These are phyloP conservation scores for Lasiosphaeria miniovina DNA, from an alignment of 495 filamentous ascomycete genomes.

Conservation along the genomic window DNA sequence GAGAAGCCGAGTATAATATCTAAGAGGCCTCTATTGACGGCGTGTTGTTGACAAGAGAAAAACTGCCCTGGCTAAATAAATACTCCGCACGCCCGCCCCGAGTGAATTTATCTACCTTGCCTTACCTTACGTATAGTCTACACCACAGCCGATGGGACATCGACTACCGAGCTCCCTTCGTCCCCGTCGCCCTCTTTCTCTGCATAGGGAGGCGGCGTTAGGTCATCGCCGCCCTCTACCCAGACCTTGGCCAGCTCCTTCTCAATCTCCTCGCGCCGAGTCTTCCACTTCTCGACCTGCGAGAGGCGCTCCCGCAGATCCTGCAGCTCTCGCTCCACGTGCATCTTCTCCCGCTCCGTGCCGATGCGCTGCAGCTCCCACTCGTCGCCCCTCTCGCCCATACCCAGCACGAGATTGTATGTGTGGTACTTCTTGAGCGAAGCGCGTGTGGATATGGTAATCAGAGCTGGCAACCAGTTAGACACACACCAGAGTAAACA, in stretches of 20 bases:
- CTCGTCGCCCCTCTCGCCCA: slow-evolving; percentile 60
- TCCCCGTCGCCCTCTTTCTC: slow-evolving; percentile 18
- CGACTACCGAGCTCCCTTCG: slow-evolving; percentile 1
- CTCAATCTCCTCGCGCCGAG: slow-evolving; percentile 70
- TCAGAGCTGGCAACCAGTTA: slow-evolving; percentile 55
- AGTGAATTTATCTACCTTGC: neutral
- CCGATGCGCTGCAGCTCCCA: slow-evolving; percentile 94
- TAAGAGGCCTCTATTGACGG: too few species aligned
- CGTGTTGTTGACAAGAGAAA: too few species aligned
- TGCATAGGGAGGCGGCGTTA: slow-evolving; percentile 43
- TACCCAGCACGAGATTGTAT: slow-evolving; percentile 78
- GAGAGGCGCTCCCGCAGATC: slow-evolving; percentile 75
- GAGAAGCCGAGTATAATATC: too few species aligned
- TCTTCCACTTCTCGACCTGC: slow-evolving; percentile 81
- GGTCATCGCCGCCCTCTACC: slow-evolving; percentile 45
- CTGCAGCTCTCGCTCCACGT: slow-evolving; percentile 82
- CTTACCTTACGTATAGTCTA: neutral
- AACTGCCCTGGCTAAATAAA: too few species aligned
- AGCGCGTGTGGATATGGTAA: slow-evolving; percentile 90
- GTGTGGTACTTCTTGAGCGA: slow-evolving; percentile 93
- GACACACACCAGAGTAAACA: neutral
- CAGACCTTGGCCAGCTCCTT: slow-evolving; percentile 53
- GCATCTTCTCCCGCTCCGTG: slow-evolving; percentile 84
- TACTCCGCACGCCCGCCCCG: too few species aligned
- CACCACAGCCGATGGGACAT: neutral